A percentile compares a stretch with the other conserved stretches of the same genome.
These are phyloP conservation scores for Nigrograna mackinnonii DNA, from an alignment of 2,329 filamentous ascomycete species.

Conservation along the genomic window DNA sequence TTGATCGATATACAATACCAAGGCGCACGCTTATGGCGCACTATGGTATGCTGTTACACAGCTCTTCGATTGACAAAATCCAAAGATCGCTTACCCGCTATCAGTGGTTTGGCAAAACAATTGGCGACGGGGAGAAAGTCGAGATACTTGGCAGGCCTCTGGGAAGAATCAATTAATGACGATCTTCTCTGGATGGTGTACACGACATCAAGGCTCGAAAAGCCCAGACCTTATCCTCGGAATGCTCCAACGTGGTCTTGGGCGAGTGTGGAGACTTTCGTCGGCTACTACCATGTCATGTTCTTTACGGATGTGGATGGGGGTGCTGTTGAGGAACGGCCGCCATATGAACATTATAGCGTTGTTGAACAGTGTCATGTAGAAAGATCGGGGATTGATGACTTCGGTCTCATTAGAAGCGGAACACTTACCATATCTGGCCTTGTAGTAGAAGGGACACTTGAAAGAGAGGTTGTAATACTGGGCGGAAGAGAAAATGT, in stretches of 20 bases:
- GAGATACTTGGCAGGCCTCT: slow-evolving; percentile 9
- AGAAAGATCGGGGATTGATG: too few relatives aligned
- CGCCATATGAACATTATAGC: too few relatives aligned
- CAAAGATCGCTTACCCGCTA: slow-evolving; percentile 10
- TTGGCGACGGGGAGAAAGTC: slow-evolving; percentile 1
- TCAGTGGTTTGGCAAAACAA: slow-evolving; percentile 8
- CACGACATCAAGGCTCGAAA: slow-evolving; percentile 1
- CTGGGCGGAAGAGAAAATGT: too few relatives aligned
- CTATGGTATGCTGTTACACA: slow-evolving; percentile 8
- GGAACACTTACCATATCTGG: too few relatives aligned
- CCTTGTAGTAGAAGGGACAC: too few relatives aligned
- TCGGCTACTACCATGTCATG: too few relatives aligned
- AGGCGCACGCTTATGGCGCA: slow-evolving; percentile 2
- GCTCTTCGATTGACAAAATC: slow-evolving; percentile 5
- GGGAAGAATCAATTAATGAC: slow-evolving; percentile 5
- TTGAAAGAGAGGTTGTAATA: too few relatives aligned
- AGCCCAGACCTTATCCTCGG: not conserved
- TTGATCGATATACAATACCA: not conserved
- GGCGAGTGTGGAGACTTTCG: slow-evolving; percentile 12
- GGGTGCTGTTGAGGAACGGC: too few relatives aligned
- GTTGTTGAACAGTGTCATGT: too few relatives aligned
- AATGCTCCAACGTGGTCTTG: slow-evolving; percentile 11
- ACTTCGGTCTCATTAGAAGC: too few relatives aligned
- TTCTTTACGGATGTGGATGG: too few relatives aligned
- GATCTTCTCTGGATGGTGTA: slow-evolving; percentile 6